Evolutionary conservation across 2,329 filamentous ascomycete species (phyloP).

Genomic region (Alternaria longipes): DNA sequence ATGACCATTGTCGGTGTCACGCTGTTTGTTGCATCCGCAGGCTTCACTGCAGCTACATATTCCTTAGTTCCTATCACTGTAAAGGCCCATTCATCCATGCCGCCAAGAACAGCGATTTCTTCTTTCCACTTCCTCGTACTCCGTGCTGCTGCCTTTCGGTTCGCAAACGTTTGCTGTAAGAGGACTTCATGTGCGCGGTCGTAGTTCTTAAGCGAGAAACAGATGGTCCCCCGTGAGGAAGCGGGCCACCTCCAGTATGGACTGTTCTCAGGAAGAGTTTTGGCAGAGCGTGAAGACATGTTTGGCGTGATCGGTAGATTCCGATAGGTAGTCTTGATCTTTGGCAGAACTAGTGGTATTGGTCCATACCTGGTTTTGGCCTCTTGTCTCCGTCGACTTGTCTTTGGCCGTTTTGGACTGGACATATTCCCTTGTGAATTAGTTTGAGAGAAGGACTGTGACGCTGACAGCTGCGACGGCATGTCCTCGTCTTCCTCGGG

Average conservation of each 20-base stretch:
- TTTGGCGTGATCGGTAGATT: constrained; percentile 56
- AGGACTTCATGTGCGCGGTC: constrained; percentile 74
- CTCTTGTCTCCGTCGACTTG: constrained; percentile 31
- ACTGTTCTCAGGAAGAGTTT: constrained; percentile 61
- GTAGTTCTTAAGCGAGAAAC: constrained; percentile 72
- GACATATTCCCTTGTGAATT: constrained; percentile 27
- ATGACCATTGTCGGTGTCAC: constrained; percentile 35
- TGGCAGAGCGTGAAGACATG: constrained; percentile 53
- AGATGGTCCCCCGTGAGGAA: constrained; percentile 68
- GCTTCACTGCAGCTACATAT: neutral
- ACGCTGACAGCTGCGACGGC: constrained; percentile 35
- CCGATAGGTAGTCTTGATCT: constrained; percentile 64
- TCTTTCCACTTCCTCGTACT: constrained; percentile 76
- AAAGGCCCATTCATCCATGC: constrained; percentile 40
- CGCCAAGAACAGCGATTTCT: constrained; percentile 65
- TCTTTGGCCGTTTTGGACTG: constrained; percentile 27
- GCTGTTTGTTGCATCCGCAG: constrained; percentile 6
- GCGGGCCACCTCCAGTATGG: constrained; percentile 73
- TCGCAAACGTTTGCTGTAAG: constrained; percentile 77
- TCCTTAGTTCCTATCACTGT: constrained; percentile 41
- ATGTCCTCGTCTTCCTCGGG: constrained; percentile 43
- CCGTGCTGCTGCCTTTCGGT: constrained; percentile 66
- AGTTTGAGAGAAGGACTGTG: constrained; percentile 29
- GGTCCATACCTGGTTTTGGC: constrained; percentile 58
- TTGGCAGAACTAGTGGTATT: constrained; percentile 71